Conservation (phyloP, 1,284 basidiomycete species). For the Singerocomus inundabilis region DNA sequence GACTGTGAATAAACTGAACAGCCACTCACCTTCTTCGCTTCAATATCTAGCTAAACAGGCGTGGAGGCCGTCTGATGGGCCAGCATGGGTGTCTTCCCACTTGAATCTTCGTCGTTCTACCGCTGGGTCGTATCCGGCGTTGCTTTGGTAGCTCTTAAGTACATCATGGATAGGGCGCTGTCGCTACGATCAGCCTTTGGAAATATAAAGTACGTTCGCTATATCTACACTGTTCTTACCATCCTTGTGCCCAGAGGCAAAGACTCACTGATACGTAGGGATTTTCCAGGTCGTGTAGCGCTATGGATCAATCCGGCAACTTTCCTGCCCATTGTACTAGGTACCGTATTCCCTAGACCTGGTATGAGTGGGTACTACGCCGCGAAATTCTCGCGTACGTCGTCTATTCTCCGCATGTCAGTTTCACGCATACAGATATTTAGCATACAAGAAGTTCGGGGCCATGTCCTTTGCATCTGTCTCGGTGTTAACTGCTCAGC, state of each 20-base stretch:
- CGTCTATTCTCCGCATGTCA: background rate
- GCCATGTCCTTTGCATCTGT: constrained; percentile 39
- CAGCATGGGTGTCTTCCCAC: constrained; percentile 11
- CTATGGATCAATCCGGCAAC: constrained; percentile 37
- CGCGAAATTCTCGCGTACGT: constrained; percentile 37
- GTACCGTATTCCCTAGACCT: constrained; percentile 35
- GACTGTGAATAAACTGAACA: background rate
- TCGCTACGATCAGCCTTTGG: constrained; percentile 19
- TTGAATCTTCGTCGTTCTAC: background rate
- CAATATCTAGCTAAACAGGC: too few relatives aligned
- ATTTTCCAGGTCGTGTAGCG: constrained; percentile 19
- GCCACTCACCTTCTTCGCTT: background rate
- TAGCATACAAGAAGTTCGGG: constrained; percentile 39
- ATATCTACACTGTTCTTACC: background rate
- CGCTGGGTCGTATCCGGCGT: constrained; percentile 14
- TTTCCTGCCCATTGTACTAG: constrained; percentile 24
- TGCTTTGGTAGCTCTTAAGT: constrained; percentile 9
- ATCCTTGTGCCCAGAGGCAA: background rate
- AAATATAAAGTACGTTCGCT: constrained; percentile 22
- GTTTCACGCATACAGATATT: background rate
- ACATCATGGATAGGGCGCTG: constrained; percentile 11
- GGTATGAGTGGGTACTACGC: constrained; percentile 34
- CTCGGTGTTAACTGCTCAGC: constrained; percentile 25
- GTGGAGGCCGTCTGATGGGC: too few relatives aligned
- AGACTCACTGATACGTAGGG: constrained; percentile 8